A percentile compares a stretch with the other conserved stretches of the same genome.
These are phyloP conservation scores for Viola pubescens DNA, from an alignment of 441 rosid species.

Conservation along the genomic window DNA sequence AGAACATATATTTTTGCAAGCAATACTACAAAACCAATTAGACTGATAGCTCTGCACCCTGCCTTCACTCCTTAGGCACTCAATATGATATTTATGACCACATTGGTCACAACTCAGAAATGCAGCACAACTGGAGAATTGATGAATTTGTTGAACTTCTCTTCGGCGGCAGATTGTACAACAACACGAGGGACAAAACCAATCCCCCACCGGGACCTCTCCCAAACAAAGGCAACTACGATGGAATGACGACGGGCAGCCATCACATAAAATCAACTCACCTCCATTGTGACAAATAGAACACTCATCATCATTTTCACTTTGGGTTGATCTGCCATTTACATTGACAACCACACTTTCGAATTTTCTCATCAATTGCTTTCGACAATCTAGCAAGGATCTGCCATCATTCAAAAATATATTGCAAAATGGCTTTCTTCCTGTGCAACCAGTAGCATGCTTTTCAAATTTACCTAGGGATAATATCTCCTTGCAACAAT, in stretches of 20 bases:
- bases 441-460: slow-evolving; percentile 35
- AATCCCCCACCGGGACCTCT: slow-evolving; percentile 5
- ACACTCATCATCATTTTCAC: slow-evolving; percentile 32
- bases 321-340: not conserved
- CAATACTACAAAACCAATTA: not conserved
- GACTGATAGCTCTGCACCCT: not conserved
- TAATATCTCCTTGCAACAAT: slow-evolving; percentile 45
- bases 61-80: not conserved
- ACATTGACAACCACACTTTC: not conserved
- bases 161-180: too few relatives aligned
- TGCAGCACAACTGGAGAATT: too few relatives aligned
- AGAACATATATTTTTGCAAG: not conserved
- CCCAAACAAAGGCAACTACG: slow-evolving; percentile 27
- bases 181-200: not conserved
- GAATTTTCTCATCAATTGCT: slow-evolving; percentile 1
- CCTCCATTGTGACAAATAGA: slow-evolving; percentile 52
- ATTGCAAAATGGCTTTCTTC: slow-evolving; percentile 39
- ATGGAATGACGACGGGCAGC: slow-evolving; percentile 58
- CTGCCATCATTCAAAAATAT: slow-evolving; percentile 60
- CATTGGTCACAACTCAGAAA: too few relatives aligned
- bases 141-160: too few relatives aligned
- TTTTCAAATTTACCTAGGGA: slow-evolving; percentile 34
- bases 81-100: too few relatives aligned
- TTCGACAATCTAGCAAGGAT: slow-evolving; percentile 55
- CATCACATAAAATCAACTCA: slow-evolving; percentile 47